A percentile compares a stretch with the other conserved stretches of the same genome.
Conservation (phyloP, 2,329 filamentous ascomycete genomes). For the Sporothrix pallida region DNA sequence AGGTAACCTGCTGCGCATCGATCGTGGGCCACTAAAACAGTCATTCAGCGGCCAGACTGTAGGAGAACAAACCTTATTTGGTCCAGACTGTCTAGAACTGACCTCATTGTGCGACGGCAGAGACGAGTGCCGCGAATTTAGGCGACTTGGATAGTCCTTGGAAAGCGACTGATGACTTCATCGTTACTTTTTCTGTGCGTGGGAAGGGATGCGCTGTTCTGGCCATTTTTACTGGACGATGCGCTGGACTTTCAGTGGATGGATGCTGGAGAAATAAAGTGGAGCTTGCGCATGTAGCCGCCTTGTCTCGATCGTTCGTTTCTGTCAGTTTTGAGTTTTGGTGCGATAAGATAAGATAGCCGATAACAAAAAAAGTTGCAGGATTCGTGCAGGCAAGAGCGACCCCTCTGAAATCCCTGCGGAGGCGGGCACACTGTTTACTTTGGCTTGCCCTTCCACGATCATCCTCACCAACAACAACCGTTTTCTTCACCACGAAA, state of each 20-base stretch:
- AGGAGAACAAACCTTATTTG: not conserved
- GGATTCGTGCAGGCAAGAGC: conserved; percentile 12
- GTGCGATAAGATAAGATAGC: conserved; percentile 33
- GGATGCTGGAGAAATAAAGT: not conserved
- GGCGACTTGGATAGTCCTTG: not conserved
- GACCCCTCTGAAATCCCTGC: conserved; percentile 25
- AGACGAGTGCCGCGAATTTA: not conserved
- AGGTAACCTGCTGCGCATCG: conserved; percentile 26
- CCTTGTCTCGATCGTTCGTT: not conserved
- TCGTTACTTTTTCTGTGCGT: not conserved
- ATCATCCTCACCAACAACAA: not conserved
- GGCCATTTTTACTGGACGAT: not conserved
- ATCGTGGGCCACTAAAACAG: not conserved
- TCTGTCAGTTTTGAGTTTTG: not conserved
- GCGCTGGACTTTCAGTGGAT: not conserved
- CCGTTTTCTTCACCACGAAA: not conserved
- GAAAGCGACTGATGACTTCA: conserved; percentile 19
- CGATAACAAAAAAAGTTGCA: conserved; percentile 35
- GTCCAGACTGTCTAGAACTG: not conserved
- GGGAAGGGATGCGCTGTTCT: conserved; percentile 13
- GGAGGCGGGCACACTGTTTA: not conserved
- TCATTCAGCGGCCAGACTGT: not conserved
- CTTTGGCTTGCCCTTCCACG: not conserved
- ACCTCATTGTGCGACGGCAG: conserved; percentile 18
- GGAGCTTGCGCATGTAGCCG: not conserved